A percentile compares a stretch with the other conserved stretches of the same genome.
phyloP scores from a whole-genome alignment of 352 stramenopile genomes.

The Globisporangium heterothallicum region DNA sequence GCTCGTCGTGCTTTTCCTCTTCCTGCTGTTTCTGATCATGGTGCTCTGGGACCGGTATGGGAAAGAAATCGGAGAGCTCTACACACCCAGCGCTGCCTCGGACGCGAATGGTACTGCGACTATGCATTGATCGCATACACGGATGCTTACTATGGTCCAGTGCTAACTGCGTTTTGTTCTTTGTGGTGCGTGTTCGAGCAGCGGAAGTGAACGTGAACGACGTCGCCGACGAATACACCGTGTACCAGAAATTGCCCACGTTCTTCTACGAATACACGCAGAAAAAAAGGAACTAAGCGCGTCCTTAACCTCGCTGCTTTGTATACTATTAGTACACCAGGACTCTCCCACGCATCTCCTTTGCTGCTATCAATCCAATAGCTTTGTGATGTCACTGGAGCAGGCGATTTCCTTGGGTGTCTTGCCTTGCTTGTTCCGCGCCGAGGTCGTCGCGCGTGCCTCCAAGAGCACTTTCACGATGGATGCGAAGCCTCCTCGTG shows the following conservation, averaged over 20 bases:
- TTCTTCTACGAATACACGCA: constrained; percentile 88
- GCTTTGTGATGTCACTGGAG: constrained; percentile 53
- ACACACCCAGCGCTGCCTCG: constrained; percentile 35
- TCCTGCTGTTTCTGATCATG: constrained; percentile 76
- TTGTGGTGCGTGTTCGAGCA: constrained; percentile 1
- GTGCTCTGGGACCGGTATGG: constrained; percentile 83
- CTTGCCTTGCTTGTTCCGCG: constrained; percentile 79
- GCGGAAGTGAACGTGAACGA: constrained; percentile 58
- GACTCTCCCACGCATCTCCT: not conserved
- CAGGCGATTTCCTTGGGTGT: constrained; percentile 63
- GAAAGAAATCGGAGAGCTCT: constrained; percentile 80
- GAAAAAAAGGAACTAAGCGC: constrained; percentile 46
- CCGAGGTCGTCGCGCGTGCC: constrained; percentile 30
- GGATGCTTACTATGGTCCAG: not conserved
- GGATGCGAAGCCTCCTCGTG: constrained; percentile 65
- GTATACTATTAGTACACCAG: not conserved
- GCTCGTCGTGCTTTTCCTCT: constrained; percentile 64
- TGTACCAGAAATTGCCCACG: constrained; percentile 82
- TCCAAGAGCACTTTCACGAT: constrained; percentile 70
- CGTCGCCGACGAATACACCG: constrained; percentile 72
- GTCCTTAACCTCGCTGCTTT: not conserved
- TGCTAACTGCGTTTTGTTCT: constrained; percentile 1
- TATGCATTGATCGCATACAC: no score
- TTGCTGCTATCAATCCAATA: constrained; percentile 29
- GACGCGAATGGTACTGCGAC: constrained; percentile 22